These are phyloP conservation scores for Calonectria hawksworthii DNA, from an alignment of 2,329 filamentous ascomycete species.

Conservation along the genomic window DNA sequence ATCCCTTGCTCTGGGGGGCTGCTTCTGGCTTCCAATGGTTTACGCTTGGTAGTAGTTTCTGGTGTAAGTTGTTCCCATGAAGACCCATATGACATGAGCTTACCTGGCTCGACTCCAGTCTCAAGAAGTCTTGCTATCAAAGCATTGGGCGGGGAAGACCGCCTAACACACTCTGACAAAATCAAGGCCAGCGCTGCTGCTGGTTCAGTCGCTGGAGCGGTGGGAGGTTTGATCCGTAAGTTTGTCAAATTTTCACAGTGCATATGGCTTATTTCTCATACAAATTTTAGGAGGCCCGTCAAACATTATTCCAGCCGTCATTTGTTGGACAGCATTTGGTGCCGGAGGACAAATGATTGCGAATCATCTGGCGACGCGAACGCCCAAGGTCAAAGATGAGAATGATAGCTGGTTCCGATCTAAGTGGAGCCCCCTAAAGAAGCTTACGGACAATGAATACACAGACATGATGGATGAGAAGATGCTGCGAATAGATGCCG, in stretches of 20 bases:
- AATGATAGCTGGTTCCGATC: slow-evolving; percentile 63
- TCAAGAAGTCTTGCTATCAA: slow-evolving; percentile 63
- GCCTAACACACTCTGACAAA: slow-evolving; percentile 70
- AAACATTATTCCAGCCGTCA: slow-evolving; percentile 65
- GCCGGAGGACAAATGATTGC: slow-evolving; percentile 56
- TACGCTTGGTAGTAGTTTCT: slow-evolving; percentile 81
- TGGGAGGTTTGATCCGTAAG: slow-evolving; percentile 69
- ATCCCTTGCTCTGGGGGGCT: slow-evolving; percentile 78
- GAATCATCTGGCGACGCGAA: slow-evolving; percentile 48
- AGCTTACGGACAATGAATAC: slow-evolving; percentile 81
- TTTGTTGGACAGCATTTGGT: slow-evolving; percentile 62
- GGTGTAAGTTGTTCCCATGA: slow-evolving; percentile 65
- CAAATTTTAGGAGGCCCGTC: slow-evolving; percentile 61
- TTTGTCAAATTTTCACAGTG: slow-evolving; percentile 22
- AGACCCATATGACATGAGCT: neutral
- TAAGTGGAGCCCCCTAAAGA: slow-evolving; percentile 79
- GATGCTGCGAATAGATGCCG: slow-evolving; percentile 78
- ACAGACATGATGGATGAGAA: slow-evolving; percentile 78
- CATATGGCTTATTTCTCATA: slow-evolving; percentile 32
- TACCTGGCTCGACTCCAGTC: slow-evolving; percentile 53
- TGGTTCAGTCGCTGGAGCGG: slow-evolving; percentile 77
- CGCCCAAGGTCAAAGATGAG: slow-evolving; percentile 55
- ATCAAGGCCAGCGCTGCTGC: slow-evolving; percentile 78
- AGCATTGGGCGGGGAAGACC: slow-evolving; percentile 64
- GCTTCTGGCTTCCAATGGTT: slow-evolving; percentile 86